Percentiles rank a stretch among this genome's conserved stretches.
phyloP scores from a whole-genome alignment of 192 early-diverging fungal species.

The Phycomyces nitens region DNA sequence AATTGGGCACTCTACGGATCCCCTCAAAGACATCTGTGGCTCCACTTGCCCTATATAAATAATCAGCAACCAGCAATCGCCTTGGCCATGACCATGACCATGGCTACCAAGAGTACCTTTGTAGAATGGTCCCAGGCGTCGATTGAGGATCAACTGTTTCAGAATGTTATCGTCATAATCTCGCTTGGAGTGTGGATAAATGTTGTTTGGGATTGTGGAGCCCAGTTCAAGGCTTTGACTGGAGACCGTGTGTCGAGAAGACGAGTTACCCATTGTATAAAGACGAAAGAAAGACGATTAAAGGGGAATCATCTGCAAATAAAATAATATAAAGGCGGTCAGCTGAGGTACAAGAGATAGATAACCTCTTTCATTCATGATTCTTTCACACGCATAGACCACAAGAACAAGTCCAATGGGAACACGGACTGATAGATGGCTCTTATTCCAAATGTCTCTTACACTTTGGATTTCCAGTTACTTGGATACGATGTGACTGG shows the following conservation, averaged over 20 bases:
- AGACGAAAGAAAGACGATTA: too few relatives aligned
- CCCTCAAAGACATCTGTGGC: neutral
- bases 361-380: too few relatives aligned
- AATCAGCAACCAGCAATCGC: neutral
- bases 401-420: too few relatives aligned
- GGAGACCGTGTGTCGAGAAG: neutral
- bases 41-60: too few relatives aligned
- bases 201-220: neutral
- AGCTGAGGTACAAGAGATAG: neutral
- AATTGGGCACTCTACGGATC: slow-evolving; percentile 86
- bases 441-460: too few relatives aligned
- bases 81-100: neutral
- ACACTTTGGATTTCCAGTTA: too few relatives aligned
- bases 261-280: too few relatives aligned
- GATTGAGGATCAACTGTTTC: slow-evolving; percentile 6
- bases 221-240: neutral
- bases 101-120: slow-evolving; percentile 3
- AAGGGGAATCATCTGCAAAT: neutral
- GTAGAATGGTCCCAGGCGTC: slow-evolving; percentile 10
- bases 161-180: slow-evolving; percentile 3
- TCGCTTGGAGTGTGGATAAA: neutral
- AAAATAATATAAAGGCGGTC: neutral
- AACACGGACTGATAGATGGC: too few relatives aligned
- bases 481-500: too few relatives aligned
- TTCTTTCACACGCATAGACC: too few relatives aligned